These are phyloP conservation scores for Metarhizium guizhouense DNA, from an alignment of 2,329 filamentous ascomycete species.

Conservation along the genomic window DNA sequence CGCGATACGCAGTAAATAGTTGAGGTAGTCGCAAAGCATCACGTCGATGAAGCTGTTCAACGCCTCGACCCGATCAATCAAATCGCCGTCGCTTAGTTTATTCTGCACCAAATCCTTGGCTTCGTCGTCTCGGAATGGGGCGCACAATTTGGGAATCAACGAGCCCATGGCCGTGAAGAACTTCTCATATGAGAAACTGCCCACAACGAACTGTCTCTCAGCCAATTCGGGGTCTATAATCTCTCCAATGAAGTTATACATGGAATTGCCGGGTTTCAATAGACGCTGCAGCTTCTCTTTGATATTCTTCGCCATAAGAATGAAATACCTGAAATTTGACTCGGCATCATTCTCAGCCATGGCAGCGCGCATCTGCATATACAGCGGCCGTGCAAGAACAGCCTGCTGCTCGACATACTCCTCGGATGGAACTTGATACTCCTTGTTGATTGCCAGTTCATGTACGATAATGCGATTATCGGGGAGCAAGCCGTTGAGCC, in stretches of 20 bases:
- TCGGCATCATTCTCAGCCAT: slow-evolving; percentile 59
- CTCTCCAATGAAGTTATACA: slow-evolving; percentile 67
- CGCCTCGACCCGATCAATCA: slow-evolving; percentile 68
- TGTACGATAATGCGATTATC: slow-evolving; percentile 69
- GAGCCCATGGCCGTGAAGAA: slow-evolving; percentile 71
- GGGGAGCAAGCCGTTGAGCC: slow-evolving; percentile 49
- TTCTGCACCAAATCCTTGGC: slow-evolving; percentile 60
- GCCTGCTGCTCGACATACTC: slow-evolving; percentile 50
- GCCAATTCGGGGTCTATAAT: slow-evolving; percentile 66
- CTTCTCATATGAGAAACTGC: slow-evolving; percentile 70
- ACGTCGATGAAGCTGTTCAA: slow-evolving; percentile 68
- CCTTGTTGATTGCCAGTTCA: slow-evolving; percentile 70
- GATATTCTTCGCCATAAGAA: slow-evolving; percentile 62
- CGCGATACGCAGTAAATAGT: slow-evolving; percentile 66
- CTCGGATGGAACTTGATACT: slow-evolving; percentile 61
- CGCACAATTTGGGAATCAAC: slow-evolving; percentile 70
- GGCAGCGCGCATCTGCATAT: slow-evolving; percentile 50
- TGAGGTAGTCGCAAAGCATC: slow-evolving; percentile 73
- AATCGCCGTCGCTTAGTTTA: slow-evolving; percentile 48
- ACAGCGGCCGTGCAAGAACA: slow-evolving; percentile 38
- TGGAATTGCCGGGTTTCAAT: slow-evolving; percentile 60
- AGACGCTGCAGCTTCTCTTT: slow-evolving; percentile 64
- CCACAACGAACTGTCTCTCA: slow-evolving; percentile 57
- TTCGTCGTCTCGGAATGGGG: slow-evolving; percentile 69
- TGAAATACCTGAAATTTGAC: slow-evolving; percentile 57